Evolutionary conservation across 2,329 filamentous ascomycete species (phyloP).

Genomic region (Thelonectria blattea): DNA sequence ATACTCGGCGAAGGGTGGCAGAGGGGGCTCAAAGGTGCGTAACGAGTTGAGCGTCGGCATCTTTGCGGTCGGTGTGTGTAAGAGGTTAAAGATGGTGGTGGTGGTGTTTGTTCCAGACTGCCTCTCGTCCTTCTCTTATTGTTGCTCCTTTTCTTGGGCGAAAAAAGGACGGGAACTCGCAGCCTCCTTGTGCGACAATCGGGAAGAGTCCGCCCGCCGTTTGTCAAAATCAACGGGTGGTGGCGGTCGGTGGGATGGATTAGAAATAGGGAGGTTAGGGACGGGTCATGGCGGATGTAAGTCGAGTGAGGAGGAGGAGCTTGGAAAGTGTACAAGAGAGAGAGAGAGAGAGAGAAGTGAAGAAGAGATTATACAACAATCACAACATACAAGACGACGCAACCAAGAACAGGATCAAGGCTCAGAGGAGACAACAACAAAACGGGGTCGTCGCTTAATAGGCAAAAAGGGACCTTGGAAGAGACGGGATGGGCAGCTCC

Average conservation of each 20-base stretch:
- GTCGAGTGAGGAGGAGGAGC: neutral
- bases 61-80: neutral
- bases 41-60: conserved; percentile 38
- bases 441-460: conserved; percentile 37
- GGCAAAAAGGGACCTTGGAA: conserved; percentile 1
- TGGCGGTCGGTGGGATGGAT: too few relatives aligned
- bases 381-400: neutral
- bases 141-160: neutral
- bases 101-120: too few relatives aligned
- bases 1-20: conserved; percentile 36
- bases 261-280: neutral
- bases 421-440: conserved; percentile 16
- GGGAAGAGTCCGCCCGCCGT: too few relatives aligned
- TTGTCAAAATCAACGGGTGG: too few relatives aligned
- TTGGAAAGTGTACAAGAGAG: neutral
- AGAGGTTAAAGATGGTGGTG: neutral
- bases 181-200: too few relatives aligned
- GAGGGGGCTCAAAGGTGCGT: conserved; percentile 33
- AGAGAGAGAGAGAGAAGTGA: conserved; percentile 1
- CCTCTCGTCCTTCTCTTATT: neutral
- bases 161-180: too few relatives aligned
- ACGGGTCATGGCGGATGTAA: neutral
- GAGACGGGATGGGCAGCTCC: too few relatives aligned
- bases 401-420: neutral
- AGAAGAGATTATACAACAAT: neutral